Base-by-base conservation (phyloP, 768 basidiomycete genomes). In the Panaeolus cyanescens region DNA sequence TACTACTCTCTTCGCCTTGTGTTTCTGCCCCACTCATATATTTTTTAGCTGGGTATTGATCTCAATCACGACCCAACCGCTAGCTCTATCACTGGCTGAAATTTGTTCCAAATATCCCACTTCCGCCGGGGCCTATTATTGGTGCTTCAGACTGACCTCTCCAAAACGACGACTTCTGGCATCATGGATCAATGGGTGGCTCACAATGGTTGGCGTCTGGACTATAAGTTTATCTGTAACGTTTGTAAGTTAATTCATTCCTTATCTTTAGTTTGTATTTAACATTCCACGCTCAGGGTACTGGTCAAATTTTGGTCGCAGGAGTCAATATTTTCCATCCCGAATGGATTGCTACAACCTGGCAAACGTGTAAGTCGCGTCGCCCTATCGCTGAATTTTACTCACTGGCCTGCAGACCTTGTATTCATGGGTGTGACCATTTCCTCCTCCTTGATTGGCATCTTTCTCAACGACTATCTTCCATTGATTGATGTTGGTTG, bases 171-270 rank as follows among this genome's bases (percentile, higher is more conserved):
- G 83, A 56, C 72, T 87, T 6, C 65, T 87, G 8, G 71, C 82
- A 2, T 85, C 84, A 15, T 90, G 88, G 84, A 83, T 89, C 53
- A 85, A 85, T 59, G 88, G 88, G 5, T 90, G 88, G 88, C 72
- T 89, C 17, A 86, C 84, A 1, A 76, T 88, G 66, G 86, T 87
- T 30, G 88, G 88, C 25, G 85, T 88, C 13, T 90, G 88, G 87
- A 89, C 84, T 0, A 79, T 85, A 59, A 82, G 85, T n/a, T 67
- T 89, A 34, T 87, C 86, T 9, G 87, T 87, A 5, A 85, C 83
- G 3, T 90, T 90, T 66, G 85, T 85, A 71, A 54, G 73, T 61
- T 57, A 31, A 59, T 20, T 34, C 32, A 0, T 31, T 32, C 8
- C 32, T 36, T 15, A 3, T 28, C 8, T 15, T 17, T 39, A 13